Evolutionary conservation across 2,329 filamentous ascomycete genomes (phyloP), one percentile per base, ranked within the genome.

Genomic region (Aspergillus terreus): DNA sequence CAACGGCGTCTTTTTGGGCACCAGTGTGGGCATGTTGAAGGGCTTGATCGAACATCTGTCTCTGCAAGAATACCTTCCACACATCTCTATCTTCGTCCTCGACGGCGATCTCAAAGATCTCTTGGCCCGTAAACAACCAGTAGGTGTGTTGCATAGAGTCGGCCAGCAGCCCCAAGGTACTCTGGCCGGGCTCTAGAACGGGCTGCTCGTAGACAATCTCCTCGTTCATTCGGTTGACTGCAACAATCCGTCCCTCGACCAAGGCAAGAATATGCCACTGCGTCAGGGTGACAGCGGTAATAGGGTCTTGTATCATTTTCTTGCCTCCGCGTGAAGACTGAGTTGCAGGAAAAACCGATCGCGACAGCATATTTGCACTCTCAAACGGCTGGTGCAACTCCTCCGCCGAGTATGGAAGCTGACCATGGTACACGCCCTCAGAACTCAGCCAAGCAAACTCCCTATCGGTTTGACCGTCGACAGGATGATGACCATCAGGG

Each of bases 141-240:
- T 92, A 96, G 0, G 94, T 99, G 64, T 92, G 95, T 76, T 96
- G 96, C 69, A 94, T 92, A 54, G 88, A 82, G 70, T 99, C 94
- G 7, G 92, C 86, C 46, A 91, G 86, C 15, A 99, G 81, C 0
- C 89, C 91, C n/a, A 99, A 76, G 4, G 86, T 84, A 62, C 80
- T 85, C 62, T 96, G 88, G 0, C 87, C 88, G 4, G 84, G 81
- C 50, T 92, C 87, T 12, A 97, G 77, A 4, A 99, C 87, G 19
- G 85, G 79, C 70, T 97, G 91, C 67, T 96, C 90, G 61, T 94
- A 95, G 1, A 96, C 87, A 44, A 92, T 78, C 47, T 86, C 83
- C 25, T 92, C 90, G 38, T 92, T 94, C 44, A 99, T 80, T 30
- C 91, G 83, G 66, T 97, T 97, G 54, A 90, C 83, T 2, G 88